Evolutionary conservation across 1,284 basidiomycete genomes (phyloP).

Genomic region (Fistulinella cinereoalba): DNA sequence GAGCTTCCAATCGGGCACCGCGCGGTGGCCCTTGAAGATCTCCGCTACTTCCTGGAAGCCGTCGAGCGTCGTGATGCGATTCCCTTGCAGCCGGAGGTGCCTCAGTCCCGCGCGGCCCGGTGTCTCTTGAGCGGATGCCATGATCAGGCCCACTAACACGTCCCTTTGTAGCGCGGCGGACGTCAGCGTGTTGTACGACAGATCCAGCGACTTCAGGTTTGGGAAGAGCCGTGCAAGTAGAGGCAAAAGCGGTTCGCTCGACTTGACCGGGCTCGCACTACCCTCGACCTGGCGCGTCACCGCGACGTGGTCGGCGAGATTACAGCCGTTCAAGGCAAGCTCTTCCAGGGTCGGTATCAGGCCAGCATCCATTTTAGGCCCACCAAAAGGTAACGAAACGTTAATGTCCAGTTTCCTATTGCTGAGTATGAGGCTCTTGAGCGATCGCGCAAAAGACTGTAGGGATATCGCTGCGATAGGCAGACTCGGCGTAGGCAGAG

Average conservation of each 20-base stretch:
- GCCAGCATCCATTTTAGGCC: slow-evolving; percentile 32
- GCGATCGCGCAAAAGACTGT: slow-evolving; percentile 59
- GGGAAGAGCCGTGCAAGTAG: slow-evolving; percentile 66
- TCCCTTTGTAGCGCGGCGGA: slow-evolving; percentile 48
- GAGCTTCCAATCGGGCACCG: slow-evolving; percentile 63
- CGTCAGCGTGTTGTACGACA: slow-evolving; percentile 70
- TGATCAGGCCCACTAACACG: slow-evolving; percentile 47
- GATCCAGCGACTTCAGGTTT: slow-evolving; percentile 58
- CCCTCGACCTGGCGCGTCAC: slow-evolving; percentile 37
- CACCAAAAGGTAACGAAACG: slow-evolving; percentile 50
- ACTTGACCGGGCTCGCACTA: slow-evolving; percentile 37
- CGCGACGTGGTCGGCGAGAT: slow-evolving; percentile 53
- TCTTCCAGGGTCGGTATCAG: slow-evolving; percentile 67
- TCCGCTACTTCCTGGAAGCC: slow-evolving; percentile 59
- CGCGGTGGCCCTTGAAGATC: slow-evolving; percentile 60
- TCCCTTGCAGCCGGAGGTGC: slow-evolving; percentile 64
- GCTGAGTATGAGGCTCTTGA: slow-evolving; percentile 59
- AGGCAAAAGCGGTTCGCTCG: slow-evolving; percentile 52
- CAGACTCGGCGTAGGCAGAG: slow-evolving; percentile 62
- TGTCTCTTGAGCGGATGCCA: slow-evolving; percentile 34
- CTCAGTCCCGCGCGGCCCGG: slow-evolving; percentile 49
- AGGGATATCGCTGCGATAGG: slow-evolving; percentile 58
- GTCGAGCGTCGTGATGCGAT: slow-evolving; percentile 56
- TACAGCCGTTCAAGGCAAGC: slow-evolving; percentile 67
- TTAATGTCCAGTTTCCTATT: slow-evolving; percentile 64